A percentile compares a stretch with the other conserved stretches of the same genome.
Evolutionary conservation across 768 basidiomycete species (phyloP).

Genomic region (Pleurotus salmoneostramineus): DNA sequence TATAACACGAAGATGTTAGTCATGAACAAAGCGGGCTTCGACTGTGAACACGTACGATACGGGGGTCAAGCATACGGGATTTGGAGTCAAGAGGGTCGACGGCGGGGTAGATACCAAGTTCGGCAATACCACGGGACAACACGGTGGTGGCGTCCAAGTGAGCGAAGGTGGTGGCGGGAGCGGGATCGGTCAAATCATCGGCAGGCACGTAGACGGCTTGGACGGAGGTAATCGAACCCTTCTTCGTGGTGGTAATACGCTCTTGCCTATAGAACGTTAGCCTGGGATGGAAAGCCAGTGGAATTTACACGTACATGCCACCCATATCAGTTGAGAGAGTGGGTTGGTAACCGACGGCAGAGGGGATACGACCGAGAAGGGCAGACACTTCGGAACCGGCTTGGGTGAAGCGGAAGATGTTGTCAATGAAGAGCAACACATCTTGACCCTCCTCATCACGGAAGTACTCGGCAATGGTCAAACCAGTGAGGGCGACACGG

Average conservation of each 20-base stretch:
- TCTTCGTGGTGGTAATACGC: conserved; percentile 99
- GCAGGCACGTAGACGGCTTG: conserved; percentile 99
- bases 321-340: conserved; percentile 99
- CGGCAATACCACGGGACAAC: conserved; percentile 97
- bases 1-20: conserved; percentile 19
- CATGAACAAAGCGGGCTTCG: neutral
- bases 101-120: conserved; percentile 99
- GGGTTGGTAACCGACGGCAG: conserved; percentile 99
- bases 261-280: conserved; percentile 68
- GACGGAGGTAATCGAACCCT: conserved; percentile 99
- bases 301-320: conserved; percentile 71
- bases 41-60: conserved; percentile 67
- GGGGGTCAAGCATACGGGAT: conserved; percentile 99
- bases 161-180: conserved; percentile 98
- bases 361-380: conserved; percentile 99
- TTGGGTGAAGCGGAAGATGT: conserved; percentile 99
- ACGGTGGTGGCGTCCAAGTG: conserved; percentile 99
- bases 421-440: conserved; percentile 99
- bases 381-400: conserved; percentile 99
- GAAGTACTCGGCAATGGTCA: conserved; percentile 99
- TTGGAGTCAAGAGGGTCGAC: conserved; percentile 99
- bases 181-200: conserved; percentile 99
- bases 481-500: conserved; percentile 98
- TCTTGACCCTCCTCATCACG: conserved; percentile 99
- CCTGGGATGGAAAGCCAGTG: neutral